phyloP scores from a whole-genome alignment of 768 basidiomycete species.

The Rhodotorula diobovata region DNA sequence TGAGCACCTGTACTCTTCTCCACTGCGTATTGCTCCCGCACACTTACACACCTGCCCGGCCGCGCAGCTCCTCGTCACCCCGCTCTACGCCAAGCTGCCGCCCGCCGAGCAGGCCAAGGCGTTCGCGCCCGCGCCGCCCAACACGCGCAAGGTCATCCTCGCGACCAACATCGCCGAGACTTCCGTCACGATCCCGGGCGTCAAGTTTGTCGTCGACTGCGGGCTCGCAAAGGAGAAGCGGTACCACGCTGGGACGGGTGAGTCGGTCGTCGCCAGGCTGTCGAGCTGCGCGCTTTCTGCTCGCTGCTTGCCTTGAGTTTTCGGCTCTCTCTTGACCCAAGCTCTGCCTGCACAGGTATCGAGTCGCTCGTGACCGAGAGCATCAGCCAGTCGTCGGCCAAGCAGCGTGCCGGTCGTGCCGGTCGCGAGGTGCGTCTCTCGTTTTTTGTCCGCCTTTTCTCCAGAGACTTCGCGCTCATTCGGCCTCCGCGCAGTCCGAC shows the following conservation, averaged over 20 bases:
- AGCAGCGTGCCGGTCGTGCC: constrained; percentile 84
- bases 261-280: not conserved
- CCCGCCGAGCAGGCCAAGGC: constrained; percentile 70
- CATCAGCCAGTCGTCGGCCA: constrained; percentile 81
- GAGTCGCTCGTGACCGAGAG: constrained; percentile 77
- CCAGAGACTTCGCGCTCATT: not conserved
- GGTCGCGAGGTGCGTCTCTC: constrained; percentile 70
- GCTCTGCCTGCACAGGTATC: constrained; percentile 57
- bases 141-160: constrained; percentile 82
- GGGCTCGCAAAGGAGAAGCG: constrained; percentile 95
- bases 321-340: not conserved
- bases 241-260: constrained; percentile 51
- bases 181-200: constrained; percentile 91
- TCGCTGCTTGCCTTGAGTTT: not conserved
- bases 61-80: constrained; percentile 63
- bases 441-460: no score
- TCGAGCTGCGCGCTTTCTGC: not conserved
- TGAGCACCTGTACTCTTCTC: no score
- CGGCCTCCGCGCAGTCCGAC: constrained; percentile 54
- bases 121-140: constrained; percentile 62
- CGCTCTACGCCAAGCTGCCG: constrained; percentile 83
- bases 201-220: constrained; percentile 91
- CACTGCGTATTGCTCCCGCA: no score
- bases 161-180: constrained; percentile 99
- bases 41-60: not conserved